phyloP scores from a whole-genome alignment of 2,329 filamentous ascomycete genomes.

The Fusarium albidum region DNA sequence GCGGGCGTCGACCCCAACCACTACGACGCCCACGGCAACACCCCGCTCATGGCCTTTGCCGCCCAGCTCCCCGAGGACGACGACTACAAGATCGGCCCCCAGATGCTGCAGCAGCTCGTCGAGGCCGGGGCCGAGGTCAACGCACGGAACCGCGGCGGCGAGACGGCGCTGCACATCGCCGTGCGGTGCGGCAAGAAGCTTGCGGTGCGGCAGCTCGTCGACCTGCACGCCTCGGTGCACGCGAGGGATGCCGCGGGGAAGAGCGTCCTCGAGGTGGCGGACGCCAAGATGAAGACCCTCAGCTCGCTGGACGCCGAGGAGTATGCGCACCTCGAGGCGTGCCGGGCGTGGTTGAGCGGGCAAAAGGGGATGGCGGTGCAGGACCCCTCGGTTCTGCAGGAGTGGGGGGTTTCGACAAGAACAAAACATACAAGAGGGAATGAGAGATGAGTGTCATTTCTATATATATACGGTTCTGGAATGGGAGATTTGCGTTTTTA shows the following conservation, averaged over 20 bases:
- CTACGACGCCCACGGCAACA: conserved; percentile 60
- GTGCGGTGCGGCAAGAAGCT: conserved; percentile 62
- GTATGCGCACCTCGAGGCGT: conserved; percentile 56
- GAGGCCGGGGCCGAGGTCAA: conserved; percentile 54
- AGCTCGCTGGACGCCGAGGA: conserved; percentile 42
- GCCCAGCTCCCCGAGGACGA: conserved; percentile 59
- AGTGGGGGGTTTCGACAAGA: conserved; percentile 46
- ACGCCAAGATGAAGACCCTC: conserved; percentile 48
- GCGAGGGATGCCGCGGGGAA: conserved; percentile 54
- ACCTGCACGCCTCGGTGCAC: conserved; percentile 57
- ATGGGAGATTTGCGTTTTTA: neutral
- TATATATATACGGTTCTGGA: neutral
- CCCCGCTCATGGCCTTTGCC: conserved; percentile 64
- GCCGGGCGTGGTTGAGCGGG: conserved; percentile 55
- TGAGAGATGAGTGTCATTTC: neutral
- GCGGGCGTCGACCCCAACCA: conserved; percentile 59
- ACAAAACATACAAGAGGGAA: neutral
- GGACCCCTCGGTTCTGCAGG: conserved; percentile 49
- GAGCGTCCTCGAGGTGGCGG: conserved; percentile 56
- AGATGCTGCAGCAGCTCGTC: conserved; percentile 55
- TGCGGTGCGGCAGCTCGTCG: conserved; percentile 56
- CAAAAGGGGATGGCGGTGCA: conserved; percentile 45
- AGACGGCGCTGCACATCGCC: conserved; percentile 64
- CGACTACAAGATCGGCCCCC: conserved; percentile 56
- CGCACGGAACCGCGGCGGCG: conserved; percentile 61